Base-by-base conservation (phyloP, 371 early-diverging fungal species). In the Parasitella parasitica region DNA sequence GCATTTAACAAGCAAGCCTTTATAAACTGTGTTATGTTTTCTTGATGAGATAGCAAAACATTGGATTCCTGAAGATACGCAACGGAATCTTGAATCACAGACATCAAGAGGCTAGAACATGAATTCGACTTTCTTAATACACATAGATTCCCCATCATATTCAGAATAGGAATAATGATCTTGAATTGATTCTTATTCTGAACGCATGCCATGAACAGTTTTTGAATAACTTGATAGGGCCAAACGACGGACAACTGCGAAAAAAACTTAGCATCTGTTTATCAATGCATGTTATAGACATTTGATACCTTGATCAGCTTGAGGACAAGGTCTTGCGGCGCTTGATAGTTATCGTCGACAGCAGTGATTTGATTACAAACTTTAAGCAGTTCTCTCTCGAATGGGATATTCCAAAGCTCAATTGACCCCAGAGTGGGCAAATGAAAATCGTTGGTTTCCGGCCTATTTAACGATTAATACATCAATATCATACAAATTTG, bases 171-270 rank as follows among this genome's bases (percentile, higher is more conserved):
- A n/a, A 74, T 39, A 18, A 65, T 65, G 4, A 64, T 65, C 30
- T 46, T 50, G 26, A 63, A 62, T 13, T 65, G 63, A 38, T 74
- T 61, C 27, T 61, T 68, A 26, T 65, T 65, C 20, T 39, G 15
- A 8, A 71, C 22, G n/a, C 63, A 67, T 3, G 51, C 51, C 26
- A 39, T 7, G 12, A 67, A 48, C 11, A 73, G 36, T 12, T 55
- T 38, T 1, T 50, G 28, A 6, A 73, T 27, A 11, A 67, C 67
- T 24, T 61, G 36, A 9, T 62, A 67, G 1, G 74, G 74, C 62
- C 66, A 64, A 39, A 73, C 30, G 0, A 70, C 43, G n/a, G 68
- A 63, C 9, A 73, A 38, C 74, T 73, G 11, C 6, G 50, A 36
- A n/a, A 3, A 6, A 34, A n/a, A n/a, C 6, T 57, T 32, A 39